Percentiles rank a stretch among this genome's conserved stretches.
phyloP scores from a whole-genome alignment of 1,284 basidiomycete genomes.

The Ustilago tritici region DNA sequence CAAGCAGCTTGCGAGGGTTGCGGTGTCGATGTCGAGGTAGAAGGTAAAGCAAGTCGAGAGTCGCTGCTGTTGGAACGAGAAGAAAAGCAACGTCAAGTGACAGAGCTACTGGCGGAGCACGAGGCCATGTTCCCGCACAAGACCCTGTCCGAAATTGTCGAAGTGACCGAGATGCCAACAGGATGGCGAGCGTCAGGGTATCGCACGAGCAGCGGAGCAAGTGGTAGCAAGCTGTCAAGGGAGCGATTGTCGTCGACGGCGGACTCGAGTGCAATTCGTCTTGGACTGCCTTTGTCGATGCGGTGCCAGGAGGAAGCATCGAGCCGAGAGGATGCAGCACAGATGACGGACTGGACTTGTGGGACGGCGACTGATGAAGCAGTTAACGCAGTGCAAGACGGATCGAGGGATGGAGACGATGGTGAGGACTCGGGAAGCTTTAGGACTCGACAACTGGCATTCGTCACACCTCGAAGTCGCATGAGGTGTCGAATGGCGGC shows the following conservation, averaged over 20 bases:
- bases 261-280: constrained; percentile 5
- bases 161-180: constrained; percentile 27
- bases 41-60: constrained; percentile 1
- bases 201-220: constrained; percentile 19
- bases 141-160: constrained; percentile 33
- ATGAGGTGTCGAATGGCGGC: constrained; percentile 24
- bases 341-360: not conserved
- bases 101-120: constrained; percentile 21
- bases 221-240: constrained; percentile 12
- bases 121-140: constrained; percentile 40
- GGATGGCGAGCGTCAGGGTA: constrained; percentile 11
- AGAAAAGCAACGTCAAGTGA: constrained; percentile 1
- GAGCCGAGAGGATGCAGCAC: not conserved
- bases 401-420: not conserved
- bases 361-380: not conserved
- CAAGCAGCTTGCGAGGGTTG: not conserved
- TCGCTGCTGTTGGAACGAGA: not conserved
- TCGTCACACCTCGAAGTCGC: constrained; percentile 28
- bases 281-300: constrained; percentile 22
- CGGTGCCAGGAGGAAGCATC: not conserved
- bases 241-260: constrained; percentile 6
- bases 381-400: not conserved
- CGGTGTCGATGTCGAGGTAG: not conserved
- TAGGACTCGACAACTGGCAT: not conserved
- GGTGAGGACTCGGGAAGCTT: not conserved